phyloP scores from a whole-genome alignment of 805 yeast genomes.

The Wickerhamomyces chaumierensis region DNA sequence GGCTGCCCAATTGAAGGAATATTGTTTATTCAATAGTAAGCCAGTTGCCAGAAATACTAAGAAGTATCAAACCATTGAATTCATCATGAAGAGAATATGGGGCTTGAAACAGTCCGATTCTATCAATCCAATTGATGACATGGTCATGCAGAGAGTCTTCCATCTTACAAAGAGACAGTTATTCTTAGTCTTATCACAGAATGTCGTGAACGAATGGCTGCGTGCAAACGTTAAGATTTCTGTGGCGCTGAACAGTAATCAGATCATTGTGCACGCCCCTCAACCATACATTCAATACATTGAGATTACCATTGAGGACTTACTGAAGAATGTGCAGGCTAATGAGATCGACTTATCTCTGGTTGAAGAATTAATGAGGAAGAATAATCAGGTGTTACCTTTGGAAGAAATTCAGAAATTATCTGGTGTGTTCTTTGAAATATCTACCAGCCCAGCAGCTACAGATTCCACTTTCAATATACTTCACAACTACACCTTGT shows the following conservation, averaged over 20 bases:
- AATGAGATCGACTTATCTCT: conserved; percentile 9
- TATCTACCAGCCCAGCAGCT: not conserved
- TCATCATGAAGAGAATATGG: conserved; percentile 11
- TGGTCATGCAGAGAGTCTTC: conserved; percentile 10
- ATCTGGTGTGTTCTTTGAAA: conserved; percentile 15
- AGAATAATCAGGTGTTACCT: conserved; percentile 8
- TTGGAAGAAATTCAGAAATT: conserved; percentile 14
- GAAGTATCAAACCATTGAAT: conserved; percentile 4
- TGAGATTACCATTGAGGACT: conserved; percentile 12
- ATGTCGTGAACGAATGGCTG: conserved; percentile 16
- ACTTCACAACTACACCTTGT: not conserved
- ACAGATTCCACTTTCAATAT: not conserved
- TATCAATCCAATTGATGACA: conserved; percentile 9
- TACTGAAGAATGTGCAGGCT: conserved; percentile 8
- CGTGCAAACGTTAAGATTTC: conserved; percentile 16
- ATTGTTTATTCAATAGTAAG: conserved; percentile 5
- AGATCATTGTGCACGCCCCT: conserved; percentile 14
- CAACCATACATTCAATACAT: conserved; percentile 16
- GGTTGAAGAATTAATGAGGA: conserved; percentile 5
- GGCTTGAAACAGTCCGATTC: conserved; percentile 5
- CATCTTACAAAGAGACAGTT: conserved; percentile 12
- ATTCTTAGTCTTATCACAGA: conserved; percentile 12
- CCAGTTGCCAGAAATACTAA: not conserved
- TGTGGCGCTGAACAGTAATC: conserved; percentile 9
- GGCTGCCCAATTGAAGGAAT: conserved; percentile 8